Evolutionary conservation across 139 green algal genomes (phyloP).

Genomic region (Zygnema circumcarinatum): DNA sequence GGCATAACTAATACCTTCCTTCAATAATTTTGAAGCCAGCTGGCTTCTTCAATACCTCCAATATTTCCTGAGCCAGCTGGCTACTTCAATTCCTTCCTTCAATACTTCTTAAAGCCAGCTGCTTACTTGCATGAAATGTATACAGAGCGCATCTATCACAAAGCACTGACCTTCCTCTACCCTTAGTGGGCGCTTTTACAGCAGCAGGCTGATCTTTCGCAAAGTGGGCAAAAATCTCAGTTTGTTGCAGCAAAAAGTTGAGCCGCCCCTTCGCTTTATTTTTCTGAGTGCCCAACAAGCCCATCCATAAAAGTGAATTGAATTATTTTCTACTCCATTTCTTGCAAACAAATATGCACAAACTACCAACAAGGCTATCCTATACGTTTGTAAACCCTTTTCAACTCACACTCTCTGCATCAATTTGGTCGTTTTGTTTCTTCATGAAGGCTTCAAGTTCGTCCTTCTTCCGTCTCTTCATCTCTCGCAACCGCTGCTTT

Average conservation of each 20-base stretch:
- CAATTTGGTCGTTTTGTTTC: constrained; percentile 76
- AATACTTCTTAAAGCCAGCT: no score
- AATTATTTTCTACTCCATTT: background rate
- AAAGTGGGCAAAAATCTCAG: constrained; percentile 99
- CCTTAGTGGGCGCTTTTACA: no score
- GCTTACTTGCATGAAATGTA: no score
- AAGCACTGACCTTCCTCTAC: no score
- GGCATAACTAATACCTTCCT: no score
- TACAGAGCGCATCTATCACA: no score
- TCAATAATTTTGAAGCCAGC: no score
- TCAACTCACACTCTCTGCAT: constrained; percentile 53
- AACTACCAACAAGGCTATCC: background rate
- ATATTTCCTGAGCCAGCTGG: no score
- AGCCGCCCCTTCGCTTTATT: constrained; percentile 79
- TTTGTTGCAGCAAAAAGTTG: constrained; percentile 93
- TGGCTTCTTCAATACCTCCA: no score
- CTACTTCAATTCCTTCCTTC: no score
- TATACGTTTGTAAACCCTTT: background rate
- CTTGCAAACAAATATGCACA: background rate
- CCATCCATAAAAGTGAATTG: background rate
- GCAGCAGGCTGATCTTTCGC: constrained; percentile 50
- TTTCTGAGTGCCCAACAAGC: constrained; percentile 66
- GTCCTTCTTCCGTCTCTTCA: constrained; percentile 81
- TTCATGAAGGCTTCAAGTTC: constrained; percentile 81
- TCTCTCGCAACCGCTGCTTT: constrained; percentile 78